Percentiles rank a stretch among this genome's conserved stretches.
These are phyloP conservation scores for Wickerhamomyces subpelliculosus DNA, from an alignment of 805 yeast genomes.

Conservation along the genomic window DNA sequence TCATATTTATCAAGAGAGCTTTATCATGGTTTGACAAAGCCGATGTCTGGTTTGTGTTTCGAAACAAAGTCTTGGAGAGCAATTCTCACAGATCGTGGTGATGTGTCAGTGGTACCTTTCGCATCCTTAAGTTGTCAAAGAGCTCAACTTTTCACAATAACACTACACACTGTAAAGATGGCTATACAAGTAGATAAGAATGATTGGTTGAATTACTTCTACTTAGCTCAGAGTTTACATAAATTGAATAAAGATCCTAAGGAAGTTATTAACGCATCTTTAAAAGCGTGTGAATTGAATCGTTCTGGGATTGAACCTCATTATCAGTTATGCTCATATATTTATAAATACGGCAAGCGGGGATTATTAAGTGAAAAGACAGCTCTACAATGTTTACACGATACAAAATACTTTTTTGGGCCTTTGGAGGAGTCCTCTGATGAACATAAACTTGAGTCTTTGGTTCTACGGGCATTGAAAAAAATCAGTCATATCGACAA, in stretches of 20 bases:
- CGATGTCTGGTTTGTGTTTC: slow-evolving; percentile 60
- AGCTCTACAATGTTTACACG: slow-evolving; percentile 34
- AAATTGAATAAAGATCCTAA: slow-evolving; percentile 35
- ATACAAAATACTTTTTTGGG: slow-evolving; percentile 27
- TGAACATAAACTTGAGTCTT: no score
- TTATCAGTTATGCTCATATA: slow-evolving; percentile 50
- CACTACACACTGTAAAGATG: slow-evolving; percentile 36
- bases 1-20: slow-evolving; percentile 49
- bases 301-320: slow-evolving; percentile 64
- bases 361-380: slow-evolving; percentile 27
- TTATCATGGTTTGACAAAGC: slow-evolving; percentile 36
- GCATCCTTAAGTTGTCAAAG: slow-evolving; percentile 4
- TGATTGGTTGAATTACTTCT: slow-evolving; percentile 60
- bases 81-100: slow-evolving; percentile 16
- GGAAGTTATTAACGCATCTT: slow-evolving; percentile 33
- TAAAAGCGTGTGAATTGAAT: slow-evolving; percentile 36
- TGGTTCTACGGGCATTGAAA: slow-evolving; percentile 41
- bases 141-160: slow-evolving; percentile 21
- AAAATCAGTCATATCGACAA: slow-evolving; percentile 55
- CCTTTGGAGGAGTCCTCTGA: no score
- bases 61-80: slow-evolving; percentile 13
- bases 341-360: slow-evolving; percentile 46
- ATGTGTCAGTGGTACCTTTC: no score
- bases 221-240: slow-evolving; percentile 49
- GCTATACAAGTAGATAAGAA: slow-evolving; percentile 37